Percentiles rank a stretch among this genome's conserved stretches.
These are phyloP conservation scores for Collybiopsis confluens DNA, from an alignment of 768 basidiomycete genomes.

Conservation along the genomic window DNA sequence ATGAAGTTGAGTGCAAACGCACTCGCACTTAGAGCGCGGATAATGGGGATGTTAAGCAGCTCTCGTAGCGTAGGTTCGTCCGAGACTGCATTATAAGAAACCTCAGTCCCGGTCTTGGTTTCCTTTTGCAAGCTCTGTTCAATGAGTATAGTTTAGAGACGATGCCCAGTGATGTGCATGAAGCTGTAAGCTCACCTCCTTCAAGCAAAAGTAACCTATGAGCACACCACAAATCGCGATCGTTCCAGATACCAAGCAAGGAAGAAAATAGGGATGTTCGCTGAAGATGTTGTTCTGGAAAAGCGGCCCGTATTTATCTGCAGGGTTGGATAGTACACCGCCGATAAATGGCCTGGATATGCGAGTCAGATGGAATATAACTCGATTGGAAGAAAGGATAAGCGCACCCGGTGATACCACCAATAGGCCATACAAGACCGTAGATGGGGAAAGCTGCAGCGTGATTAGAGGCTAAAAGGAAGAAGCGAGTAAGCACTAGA, in stretches of 20 bases:
- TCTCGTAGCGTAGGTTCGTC: constrained; percentile 19
- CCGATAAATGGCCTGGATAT: constrained; percentile 56
- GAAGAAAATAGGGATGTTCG: constrained; percentile 57
- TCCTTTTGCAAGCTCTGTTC: neutral
- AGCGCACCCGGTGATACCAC: constrained; percentile 59
- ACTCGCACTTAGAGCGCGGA: constrained; percentile 48
- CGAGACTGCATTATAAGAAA: neutral
- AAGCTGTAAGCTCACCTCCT: constrained; percentile 40
- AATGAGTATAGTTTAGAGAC: no score
- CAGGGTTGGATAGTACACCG: constrained; percentile 56
- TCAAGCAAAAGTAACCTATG: constrained; percentile 44
- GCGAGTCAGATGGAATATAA: neutral
- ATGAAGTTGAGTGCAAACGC: constrained; percentile 52
- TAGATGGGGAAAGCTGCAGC: constrained; percentile 56
- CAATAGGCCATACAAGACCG: constrained; percentile 56
- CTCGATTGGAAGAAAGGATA: neutral
- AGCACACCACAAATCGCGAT: constrained; percentile 37
- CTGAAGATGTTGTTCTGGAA: constrained; percentile 42
- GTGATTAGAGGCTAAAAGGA: constrained; percentile 44
- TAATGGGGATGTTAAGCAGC: constrained; percentile 48
- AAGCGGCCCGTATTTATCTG: constrained; percentile 34
- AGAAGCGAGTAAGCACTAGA: no score
- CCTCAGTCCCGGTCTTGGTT: neutral
- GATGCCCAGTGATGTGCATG: no score
- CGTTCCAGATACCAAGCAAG: constrained; percentile 45